These are phyloP conservation scores for Exutisphaerella laricina DNA, from an alignment of 2,329 filamentous ascomycete genomes.

Conservation along the genomic window DNA sequence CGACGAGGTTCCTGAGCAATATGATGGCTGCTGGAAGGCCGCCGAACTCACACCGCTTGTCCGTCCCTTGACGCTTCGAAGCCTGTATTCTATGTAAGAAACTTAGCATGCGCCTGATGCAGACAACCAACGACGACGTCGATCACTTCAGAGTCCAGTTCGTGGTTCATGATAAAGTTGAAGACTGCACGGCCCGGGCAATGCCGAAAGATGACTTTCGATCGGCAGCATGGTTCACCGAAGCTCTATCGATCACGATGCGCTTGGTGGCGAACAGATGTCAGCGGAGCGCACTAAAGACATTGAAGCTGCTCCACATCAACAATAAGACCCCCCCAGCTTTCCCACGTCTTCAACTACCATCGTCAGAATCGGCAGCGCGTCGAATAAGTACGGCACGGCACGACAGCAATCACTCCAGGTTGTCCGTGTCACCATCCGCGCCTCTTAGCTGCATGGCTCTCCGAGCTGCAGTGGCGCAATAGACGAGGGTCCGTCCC, in stretches of 20 bases:
- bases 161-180: conserved; percentile 2
- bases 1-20: too few relatives aligned
- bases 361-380: not conserved
- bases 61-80: too few relatives aligned
- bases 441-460: not conserved
- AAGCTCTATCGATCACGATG: conserved; percentile 1
- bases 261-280: not conserved
- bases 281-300: not conserved
- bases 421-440: not conserved
- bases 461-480: too few relatives aligned
- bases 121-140: too few relatives aligned
- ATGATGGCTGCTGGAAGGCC: too few relatives aligned
- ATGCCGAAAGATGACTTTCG: conserved; percentile 2
- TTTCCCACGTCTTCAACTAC: not conserved
- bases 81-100: too few relatives aligned
- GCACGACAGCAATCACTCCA: not conserved
- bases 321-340: not conserved
- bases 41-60: too few relatives aligned
- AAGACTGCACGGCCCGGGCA: not conserved
- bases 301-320: not conserved
- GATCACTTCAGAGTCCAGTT: too few relatives aligned
- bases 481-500: too few relatives aligned
- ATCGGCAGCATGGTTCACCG: not conserved
- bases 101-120: too few relatives aligned
- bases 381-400: too few relatives aligned